A percentile compares a stretch with the other conserved stretches of the same genome.
phyloP scores from a whole-genome alignment of 176 grass and related monocot genomes.

The Musa troglodytarum region DNA sequence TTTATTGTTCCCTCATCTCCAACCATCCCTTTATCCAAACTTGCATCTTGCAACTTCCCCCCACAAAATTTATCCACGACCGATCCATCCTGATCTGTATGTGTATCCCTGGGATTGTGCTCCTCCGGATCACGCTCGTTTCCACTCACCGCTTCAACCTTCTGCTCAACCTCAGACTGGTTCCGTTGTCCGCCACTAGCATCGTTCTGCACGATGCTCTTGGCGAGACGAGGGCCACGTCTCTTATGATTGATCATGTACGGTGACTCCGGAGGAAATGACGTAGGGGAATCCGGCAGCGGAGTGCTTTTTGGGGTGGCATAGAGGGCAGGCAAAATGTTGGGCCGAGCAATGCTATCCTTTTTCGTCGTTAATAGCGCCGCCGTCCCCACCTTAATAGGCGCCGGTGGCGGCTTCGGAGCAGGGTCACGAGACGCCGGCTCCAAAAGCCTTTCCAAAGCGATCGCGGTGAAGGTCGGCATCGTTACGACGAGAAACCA shows the following conservation, averaged over 20 bases:
- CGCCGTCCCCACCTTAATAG: slow-evolving; percentile 5
- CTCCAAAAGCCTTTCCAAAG: slow-evolving; percentile 35
- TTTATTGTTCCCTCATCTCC: slow-evolving; percentile 29
- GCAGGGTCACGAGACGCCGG: not conserved
- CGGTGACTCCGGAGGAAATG: slow-evolving; percentile 57
- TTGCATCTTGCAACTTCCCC: slow-evolving; percentile 13
- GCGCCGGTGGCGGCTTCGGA: not conserved
- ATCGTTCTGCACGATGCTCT: slow-evolving; percentile 33
- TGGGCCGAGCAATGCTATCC: slow-evolving; percentile 1
- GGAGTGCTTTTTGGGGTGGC: slow-evolving; percentile 53
- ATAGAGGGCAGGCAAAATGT: slow-evolving; percentile 57
- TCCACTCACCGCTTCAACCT: not conserved
- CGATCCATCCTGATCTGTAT: slow-evolving; percentile 18
- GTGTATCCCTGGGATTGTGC: slow-evolving; percentile 20
- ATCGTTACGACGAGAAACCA: not conserved
- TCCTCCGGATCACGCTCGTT: not conserved
- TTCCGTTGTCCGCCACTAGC: slow-evolving; percentile 6
- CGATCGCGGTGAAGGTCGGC: slow-evolving; percentile 19
- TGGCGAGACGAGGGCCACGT: slow-evolving; percentile 50
- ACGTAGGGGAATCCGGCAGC: slow-evolving; percentile 60
- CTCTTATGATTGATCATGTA: slow-evolving; percentile 88
- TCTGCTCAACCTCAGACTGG: not conserved
- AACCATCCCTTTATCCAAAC: slow-evolving; percentile 4
- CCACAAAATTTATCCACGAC: slow-evolving; percentile 25
- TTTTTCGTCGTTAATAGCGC: not conserved